Evolutionary conservation across 176 grass and related monocot genomes (phyloP), one percentile per base, ranked within the genome.

Genomic region (Zoysia pacifica): DNA sequence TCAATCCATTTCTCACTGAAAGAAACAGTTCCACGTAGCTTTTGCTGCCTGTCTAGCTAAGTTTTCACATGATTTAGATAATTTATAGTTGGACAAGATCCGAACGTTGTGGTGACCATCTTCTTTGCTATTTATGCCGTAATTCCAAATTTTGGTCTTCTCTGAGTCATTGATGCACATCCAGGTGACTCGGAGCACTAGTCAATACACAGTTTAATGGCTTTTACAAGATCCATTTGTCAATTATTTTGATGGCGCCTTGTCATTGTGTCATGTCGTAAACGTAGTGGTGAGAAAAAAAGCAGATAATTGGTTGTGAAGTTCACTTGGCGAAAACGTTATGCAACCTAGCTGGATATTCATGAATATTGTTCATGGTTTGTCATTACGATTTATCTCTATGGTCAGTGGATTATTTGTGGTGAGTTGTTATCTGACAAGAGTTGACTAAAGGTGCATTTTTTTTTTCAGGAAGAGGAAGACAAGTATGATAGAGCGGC

Each of bases 401-500:
- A 35, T 72, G 13, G 44, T 7, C 4, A 60, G 61, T 75, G 44
- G 46, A 65, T 16, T 69, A 40, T 55, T 38, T 47, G 36, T 9
- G 16, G 18, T 38, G 62, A n/a, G 2, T 19, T 69, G 44, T 67
- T 58, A 67, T 81, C 72, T 81, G 44, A 78, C 20, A 59, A 49
- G 44, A 13, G 48, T 54, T 73, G n/a, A 11, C 28, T 0, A 28
- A 28, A 28, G 28, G 28, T 28, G 28, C 28, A 28, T 28, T 28
- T 28, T 1, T 65, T 76, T 71, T 68, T 72, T 64, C 86, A 99
- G 93, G 93, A 99, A 65, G 97, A 99, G 83, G 97, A 99, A 77
- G 97, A 99, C 84, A 90, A 88, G 83, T 95, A 84, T 72, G 90
- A 99, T 38, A 87, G 93, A 89, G 87, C 52, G 45, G 97, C 97